These are phyloP conservation scores for Wolfiporia cocos DNA, from an alignment of 1,284 basidiomycete genomes.

Conservation along the genomic window DNA sequence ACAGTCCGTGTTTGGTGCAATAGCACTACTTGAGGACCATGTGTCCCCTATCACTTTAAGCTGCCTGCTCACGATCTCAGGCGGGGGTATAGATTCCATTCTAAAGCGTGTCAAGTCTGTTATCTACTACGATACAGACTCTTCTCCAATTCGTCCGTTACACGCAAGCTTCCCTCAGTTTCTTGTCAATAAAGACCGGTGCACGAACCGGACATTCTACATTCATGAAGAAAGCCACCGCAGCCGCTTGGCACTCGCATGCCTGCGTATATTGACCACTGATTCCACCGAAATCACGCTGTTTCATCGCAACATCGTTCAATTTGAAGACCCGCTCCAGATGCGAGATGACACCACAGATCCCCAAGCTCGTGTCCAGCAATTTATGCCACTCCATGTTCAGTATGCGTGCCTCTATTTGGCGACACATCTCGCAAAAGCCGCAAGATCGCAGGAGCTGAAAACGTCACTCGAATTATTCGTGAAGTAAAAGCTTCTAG, in stretches of 20 bases:
- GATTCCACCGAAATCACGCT: too few species aligned
- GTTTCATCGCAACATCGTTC: background rate
- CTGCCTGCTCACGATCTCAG: background rate
- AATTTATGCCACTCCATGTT: slow-evolving; percentile 6
- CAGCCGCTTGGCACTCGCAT: too few species aligned
- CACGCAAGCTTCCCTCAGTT: too few species aligned
- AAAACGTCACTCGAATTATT: background rate
- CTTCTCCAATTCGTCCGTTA: too few species aligned
- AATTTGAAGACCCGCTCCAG: background rate
- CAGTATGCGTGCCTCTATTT: slow-evolving; percentile 11
- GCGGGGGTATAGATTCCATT: background rate
- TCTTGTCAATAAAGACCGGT: slow-evolving; percentile 1
- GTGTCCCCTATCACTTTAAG: background rate
- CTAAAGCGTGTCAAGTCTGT: background rate
- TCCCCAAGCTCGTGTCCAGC: background rate
- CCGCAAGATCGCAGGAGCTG: background rate
- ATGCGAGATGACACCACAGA: background rate
- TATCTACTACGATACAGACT: background rate
- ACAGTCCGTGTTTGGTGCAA: background rate
- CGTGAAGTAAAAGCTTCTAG: background rate
- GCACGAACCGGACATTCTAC: slow-evolving; percentile 1
- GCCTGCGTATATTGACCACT: background rate
- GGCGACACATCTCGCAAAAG: slow-evolving; percentile 5
- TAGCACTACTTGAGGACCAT: background rate
- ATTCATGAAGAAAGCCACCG: too few species aligned